These are phyloP conservation scores for Panellus pusillus DNA, from an alignment of 768 basidiomycete species.

Conservation along the genomic window DNA sequence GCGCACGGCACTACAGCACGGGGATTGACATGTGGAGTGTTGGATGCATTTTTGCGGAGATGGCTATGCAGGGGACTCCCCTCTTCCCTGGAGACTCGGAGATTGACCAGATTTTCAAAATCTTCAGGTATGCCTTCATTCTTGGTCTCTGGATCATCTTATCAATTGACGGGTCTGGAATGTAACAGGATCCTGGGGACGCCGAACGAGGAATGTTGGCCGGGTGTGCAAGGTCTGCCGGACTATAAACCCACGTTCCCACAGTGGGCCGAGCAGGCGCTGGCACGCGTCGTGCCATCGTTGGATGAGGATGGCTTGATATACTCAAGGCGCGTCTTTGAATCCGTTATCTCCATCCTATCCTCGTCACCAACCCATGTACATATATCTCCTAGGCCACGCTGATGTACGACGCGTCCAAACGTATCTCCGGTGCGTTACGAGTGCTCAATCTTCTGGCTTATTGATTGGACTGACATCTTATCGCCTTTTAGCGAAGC, in stretches of 20 bases:
- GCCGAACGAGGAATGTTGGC: conserved; percentile 88
- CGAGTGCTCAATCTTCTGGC: not conserved
- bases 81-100: conserved; percentile 99
- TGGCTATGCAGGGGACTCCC: conserved; percentile 88
- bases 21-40: conserved; percentile 99
- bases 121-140: conserved; percentile 73
- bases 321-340: conserved; percentile 61
- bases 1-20: conserved; percentile 93
- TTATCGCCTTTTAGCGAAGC: conserved; percentile 58
- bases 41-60: conserved; percentile 97
- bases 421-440: conserved; percentile 83
- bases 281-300: conserved; percentile 61
- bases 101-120: conserved; percentile 99
- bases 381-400: conserved; percentile 43
- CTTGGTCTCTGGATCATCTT: not conserved
- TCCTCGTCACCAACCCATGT: conserved; percentile 1
- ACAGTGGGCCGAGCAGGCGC: conserved; percentile 83
- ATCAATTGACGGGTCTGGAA: not conserved
- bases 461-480: conserved; percentile 30
- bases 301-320: conserved; percentile 78
- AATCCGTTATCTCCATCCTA: not conserved
- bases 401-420: conserved; percentile 84
- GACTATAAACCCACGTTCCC: conserved; percentile 98
- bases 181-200: conserved; percentile 85
- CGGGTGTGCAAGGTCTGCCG: conserved; percentile 80